phyloP scores from a whole-genome alignment of 208 protist species.

The Leishmania lainsoni region DNA sequence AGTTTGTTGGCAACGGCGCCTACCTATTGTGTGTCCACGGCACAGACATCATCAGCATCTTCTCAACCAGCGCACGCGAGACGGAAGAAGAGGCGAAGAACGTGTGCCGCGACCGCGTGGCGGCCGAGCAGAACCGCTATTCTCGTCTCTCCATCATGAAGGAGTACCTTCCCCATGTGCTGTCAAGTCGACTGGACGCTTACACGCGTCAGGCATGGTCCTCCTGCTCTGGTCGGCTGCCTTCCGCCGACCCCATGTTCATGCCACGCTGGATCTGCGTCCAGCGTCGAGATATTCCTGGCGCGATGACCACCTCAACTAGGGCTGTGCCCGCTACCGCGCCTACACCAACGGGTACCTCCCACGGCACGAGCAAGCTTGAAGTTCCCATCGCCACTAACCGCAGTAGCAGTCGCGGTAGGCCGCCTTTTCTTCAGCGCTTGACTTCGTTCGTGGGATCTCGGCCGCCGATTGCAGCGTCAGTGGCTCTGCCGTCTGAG shows the following conservation, averaged over 20 bases:
- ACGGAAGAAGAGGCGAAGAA: slow-evolving; percentile 27
- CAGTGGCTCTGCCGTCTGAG: not conserved
- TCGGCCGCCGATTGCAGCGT: not conserved
- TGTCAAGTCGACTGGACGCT: slow-evolving; percentile 24
- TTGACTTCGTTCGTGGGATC: slow-evolving; percentile 15
- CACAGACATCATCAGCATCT: slow-evolving; percentile 32
- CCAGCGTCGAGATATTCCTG: slow-evolving; percentile 25
- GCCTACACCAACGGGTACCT: not conserved
- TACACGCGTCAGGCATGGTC: slow-evolving; percentile 65
- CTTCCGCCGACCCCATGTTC: slow-evolving; percentile 39
- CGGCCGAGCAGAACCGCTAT: slow-evolving; percentile 36
- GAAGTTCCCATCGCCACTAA: not conserved
- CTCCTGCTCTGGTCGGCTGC: slow-evolving; percentile 51
- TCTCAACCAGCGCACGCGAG: slow-evolving; percentile 33
- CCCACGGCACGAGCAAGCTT: not conserved
- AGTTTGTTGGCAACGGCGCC: slow-evolving; percentile 37
- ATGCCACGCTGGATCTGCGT: slow-evolving; percentile 53
- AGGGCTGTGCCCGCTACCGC: not conserved
- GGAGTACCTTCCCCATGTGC: slow-evolving; percentile 13
- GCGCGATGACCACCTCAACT: not conserved
- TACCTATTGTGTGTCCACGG: slow-evolving; percentile 42
- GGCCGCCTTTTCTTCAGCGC: slow-evolving; percentile 13
- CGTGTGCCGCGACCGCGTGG: slow-evolving; percentile 28
- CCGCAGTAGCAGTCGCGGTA: not conserved
- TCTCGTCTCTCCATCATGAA: slow-evolving; percentile 32